These are phyloP conservation scores for Myxozyma nipponensis DNA, from an alignment of 805 yeast species.

Conservation along the genomic window DNA sequence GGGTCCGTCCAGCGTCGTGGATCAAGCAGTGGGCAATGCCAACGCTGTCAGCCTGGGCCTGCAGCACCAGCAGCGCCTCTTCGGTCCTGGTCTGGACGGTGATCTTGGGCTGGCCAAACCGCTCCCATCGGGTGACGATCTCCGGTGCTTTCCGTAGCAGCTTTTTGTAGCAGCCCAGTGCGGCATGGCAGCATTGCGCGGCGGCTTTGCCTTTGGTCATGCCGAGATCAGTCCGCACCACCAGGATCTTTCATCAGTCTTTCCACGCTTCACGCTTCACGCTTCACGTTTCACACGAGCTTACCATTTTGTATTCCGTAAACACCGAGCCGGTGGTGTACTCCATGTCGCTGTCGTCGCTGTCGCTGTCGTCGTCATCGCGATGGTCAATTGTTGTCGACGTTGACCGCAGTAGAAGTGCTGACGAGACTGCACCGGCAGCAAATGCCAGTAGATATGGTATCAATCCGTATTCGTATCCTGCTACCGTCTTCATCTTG, in stretches of 20 bases:
- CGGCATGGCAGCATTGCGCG: constrained; percentile 98
- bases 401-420: too few species aligned
- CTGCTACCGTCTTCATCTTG: too few species aligned
- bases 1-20: constrained; percentile 96
- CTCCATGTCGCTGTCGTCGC: constrained; percentile 10
- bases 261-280: too few species aligned
- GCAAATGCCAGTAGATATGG: too few species aligned
- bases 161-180: constrained; percentile 73
- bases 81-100: constrained; percentile 66
- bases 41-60: constrained; percentile 73
- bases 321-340: constrained; percentile 6
- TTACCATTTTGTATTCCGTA: constrained; percentile 25
- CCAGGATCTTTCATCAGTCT: constrained; percentile 66
- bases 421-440: too few species aligned
- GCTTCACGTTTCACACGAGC: too few species aligned
- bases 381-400: too few species aligned
- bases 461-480: too few species aligned
- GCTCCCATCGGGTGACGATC: constrained; percentile 70
- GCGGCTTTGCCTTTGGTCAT: constrained; percentile 97
- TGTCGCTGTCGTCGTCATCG: constrained; percentile 9
- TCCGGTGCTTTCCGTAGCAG: constrained; percentile 56
- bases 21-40: constrained; percentile 77
- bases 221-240: constrained; percentile 80
- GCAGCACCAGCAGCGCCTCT: constrained; percentile 65
- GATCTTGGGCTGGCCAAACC: constrained; percentile 89